Evolutionary conservation across 139 green algal genomes (phyloP), one percentile per base, ranked within the genome.

Genomic region (Chlorella sorokiniana): DNA sequence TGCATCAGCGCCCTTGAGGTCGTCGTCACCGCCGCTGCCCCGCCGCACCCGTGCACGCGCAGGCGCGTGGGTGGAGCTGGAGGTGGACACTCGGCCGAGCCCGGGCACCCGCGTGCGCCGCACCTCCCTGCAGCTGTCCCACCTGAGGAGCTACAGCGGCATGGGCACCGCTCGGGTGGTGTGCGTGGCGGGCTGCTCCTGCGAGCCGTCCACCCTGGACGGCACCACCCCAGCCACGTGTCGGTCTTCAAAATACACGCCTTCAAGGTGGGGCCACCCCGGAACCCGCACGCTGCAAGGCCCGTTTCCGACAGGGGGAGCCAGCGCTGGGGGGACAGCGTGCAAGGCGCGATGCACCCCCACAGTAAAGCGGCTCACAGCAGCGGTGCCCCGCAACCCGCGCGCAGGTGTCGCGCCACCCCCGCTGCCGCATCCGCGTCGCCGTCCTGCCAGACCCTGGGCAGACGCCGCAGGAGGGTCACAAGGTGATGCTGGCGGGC

Each of bases 151-250:
- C 73, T 69, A 79, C 73, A 29, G 1, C 6, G 54, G 54, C 35
- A 79, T 79, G 73, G 73, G 73, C 52, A 68, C 54, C 4, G 73
- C 73, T 0, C 6, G 7, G 8, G 38, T 79, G 27, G 38, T 54
- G 51, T 79, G 73, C 20, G 37, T 38, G 25, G 40, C 73, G 3
- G 73, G 73, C 27, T 79, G 73, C 54, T 3, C 37, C 25, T 79
- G 73, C 54, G 18, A 41, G 73, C 73, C 52, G 37, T 69, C 37
- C 73, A 41, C n/a, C 3, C 38, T 79, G 54, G 73, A 69, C 27
- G 73, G 73, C 73, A 79, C 73, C 37, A 69, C 73, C 37, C 73
- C 73, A 56, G 52, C 73, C 73, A 38, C 3, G 73, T 64, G 7
- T 69, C 73, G 0, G 54, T 79, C 8, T 69, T 79, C 73, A 69